Base-by-base conservation (phyloP, 148 eudicot species). In the Limonium bicolor region DNA sequence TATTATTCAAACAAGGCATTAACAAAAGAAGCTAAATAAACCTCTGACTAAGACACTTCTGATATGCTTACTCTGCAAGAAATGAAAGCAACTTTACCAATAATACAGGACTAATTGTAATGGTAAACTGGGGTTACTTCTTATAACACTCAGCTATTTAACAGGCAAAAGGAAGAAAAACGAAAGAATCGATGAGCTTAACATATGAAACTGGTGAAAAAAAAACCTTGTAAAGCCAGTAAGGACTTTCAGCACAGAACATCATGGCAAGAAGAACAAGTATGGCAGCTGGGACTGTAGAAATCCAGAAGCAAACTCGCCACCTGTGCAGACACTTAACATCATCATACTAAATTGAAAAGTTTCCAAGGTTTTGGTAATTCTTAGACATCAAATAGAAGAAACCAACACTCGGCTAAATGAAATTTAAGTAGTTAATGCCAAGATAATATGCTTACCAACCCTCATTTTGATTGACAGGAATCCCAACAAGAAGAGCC, bases 171-270 rank as follows among this genome's bases (percentile, higher is more conserved):
- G n/a, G n/a, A n/a, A n/a, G n/a, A n/a, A n/a, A n/a, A n/a, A n/a
- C n/a, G n/a, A n/a, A n/a, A n/a, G n/a, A n/a, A n/a, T n/a, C n/a
- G n/a, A n/a, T n/a, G n/a, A n/a, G n/a, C n/a, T n/a, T n/a, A n/a
- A n/a, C n/a, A n/a, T 21, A 18, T 23, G 16, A 10, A 39, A 18
- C 43, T 39, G 11, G 21, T 39, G 27, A 36, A 13, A 16, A 43
- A 29, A 68, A 70, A 62, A 90, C 99, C 99, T 90, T 90, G 70
- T 80, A 73, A 24, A 90, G 84, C 99, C 95, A 90, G 53, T 78
- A 77, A 31, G 99, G 99, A 65, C 93, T 80, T 59, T 84, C 99
- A 15, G 71, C 99, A 67, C 85, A 80, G 42, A 84, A 69, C 27
- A 50, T 43, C 93, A 90, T 90, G 45, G 74, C 68, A 62, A 80